Evolutionary conservation across 345 rosid genomes (phyloP).

Genomic region (Linum trigynum): DNA sequence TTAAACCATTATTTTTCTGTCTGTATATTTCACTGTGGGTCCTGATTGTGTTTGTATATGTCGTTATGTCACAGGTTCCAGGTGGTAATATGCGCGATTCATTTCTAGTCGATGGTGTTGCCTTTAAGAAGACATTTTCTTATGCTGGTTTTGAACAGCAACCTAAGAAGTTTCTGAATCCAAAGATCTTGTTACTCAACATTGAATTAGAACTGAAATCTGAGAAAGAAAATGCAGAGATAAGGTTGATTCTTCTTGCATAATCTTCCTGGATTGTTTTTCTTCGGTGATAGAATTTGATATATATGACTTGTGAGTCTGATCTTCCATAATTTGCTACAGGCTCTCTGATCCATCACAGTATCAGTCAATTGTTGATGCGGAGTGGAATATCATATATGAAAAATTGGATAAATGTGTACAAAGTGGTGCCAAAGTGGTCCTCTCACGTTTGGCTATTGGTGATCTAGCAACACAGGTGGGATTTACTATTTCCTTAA

Average conservation of each 20-base stretch:
- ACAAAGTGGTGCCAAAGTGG: conserved; percentile 87
- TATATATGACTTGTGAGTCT: background rate
- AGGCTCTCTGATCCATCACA: conserved; percentile 94
- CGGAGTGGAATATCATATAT: conserved; percentile 99
- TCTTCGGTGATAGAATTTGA: background rate
- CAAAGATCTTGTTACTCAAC: conserved; percentile 75
- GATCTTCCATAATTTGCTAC: conserved; percentile 17
- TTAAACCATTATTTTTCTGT: too few species aligned
- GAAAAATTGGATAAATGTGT: conserved; percentile 96
- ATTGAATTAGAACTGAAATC: conserved; percentile 94
- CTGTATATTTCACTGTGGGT: background rate
- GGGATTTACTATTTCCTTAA: conserved; percentile 4
- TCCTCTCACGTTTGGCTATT: conserved; percentile 93
- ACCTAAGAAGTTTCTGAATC: conserved; percentile 80
- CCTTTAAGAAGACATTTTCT: conserved; percentile 97
- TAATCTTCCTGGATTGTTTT: background rate
- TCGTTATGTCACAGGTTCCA: conserved; percentile 50
- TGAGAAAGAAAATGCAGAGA: conserved; percentile 99
- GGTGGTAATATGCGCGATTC: conserved; percentile 98
- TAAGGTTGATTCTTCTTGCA: conserved; percentile 43
- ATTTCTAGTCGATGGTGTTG: conserved; percentile 93
- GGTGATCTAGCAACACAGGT: conserved; percentile 99
- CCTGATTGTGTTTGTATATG: conserved; percentile 1
- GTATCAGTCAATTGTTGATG: conserved; percentile 98
- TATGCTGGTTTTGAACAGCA: conserved; percentile 99